Percentiles rank a stretch among this genome's conserved stretches.
phyloP scores from a whole-genome alignment of 192 early-diverging fungal genomes.

The Phlyctochytrium bullatum region DNA sequence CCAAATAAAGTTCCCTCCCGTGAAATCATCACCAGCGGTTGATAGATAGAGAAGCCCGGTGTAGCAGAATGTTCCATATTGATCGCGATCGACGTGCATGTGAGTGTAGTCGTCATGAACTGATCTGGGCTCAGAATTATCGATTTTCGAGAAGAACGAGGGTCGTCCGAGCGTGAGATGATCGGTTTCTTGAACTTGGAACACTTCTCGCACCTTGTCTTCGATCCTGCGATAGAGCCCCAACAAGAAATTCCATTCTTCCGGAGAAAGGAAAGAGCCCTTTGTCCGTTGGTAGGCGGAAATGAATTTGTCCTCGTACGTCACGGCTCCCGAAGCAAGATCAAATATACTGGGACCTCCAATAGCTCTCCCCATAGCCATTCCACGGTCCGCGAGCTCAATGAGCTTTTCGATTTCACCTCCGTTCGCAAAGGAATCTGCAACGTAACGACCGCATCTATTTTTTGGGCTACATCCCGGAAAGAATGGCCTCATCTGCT shows the following conservation, averaged over 20 bases:
- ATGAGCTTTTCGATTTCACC: not conserved
- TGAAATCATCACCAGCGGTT: not conserved
- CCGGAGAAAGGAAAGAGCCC: not conserved
- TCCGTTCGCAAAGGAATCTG: not conserved
- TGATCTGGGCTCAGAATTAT: not conserved
- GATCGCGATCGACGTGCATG: not conserved
- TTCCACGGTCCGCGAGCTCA: not conserved
- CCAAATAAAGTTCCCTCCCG: not conserved
- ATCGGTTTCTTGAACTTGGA: not conserved
- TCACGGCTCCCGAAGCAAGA: not conserved
- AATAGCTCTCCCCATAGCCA: not conserved
- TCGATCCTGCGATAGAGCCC: not conserved
- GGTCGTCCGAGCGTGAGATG: not conserved
- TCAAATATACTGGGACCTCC: not conserved
- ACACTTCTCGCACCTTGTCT: not conserved
- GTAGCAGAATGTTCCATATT: not conserved
- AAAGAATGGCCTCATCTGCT: not conserved
- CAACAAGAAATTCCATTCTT: not conserved
- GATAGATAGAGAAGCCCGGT: not conserved
- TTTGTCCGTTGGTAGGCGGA: not conserved
- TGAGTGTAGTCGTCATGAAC: not conserved
- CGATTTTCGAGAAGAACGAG: not conserved
- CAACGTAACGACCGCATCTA: not conserved
- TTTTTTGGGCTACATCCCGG: not conserved
- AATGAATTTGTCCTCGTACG: not conserved